Conservation (phyloP, 192 early-diverging fungal species). For the Spizellomyces sp. region DNA sequence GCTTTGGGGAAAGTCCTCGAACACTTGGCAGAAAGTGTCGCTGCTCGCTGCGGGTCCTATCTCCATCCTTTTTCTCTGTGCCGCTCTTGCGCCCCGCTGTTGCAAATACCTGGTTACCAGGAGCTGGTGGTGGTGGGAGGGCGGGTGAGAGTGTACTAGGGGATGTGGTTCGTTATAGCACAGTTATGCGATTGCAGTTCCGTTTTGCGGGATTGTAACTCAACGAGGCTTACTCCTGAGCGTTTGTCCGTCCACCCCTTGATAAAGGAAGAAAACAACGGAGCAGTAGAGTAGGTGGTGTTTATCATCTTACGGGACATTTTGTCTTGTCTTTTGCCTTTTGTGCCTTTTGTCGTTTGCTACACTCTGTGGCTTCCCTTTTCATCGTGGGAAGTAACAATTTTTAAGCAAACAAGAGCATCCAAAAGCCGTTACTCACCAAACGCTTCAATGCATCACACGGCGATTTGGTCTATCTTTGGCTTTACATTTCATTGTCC, state of each 20-base stretch:
- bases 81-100: not conserved
- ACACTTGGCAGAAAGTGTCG: slow-evolving; percentile 38
- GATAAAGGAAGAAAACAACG: slow-evolving; percentile 11
- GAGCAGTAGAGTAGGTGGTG: not conserved
- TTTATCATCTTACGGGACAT: too few species aligned
- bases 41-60: slow-evolving; percentile 24
- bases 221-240: slow-evolving; percentile 41
- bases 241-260: slow-evolving; percentile 22
- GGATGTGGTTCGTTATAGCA: slow-evolving; percentile 41
- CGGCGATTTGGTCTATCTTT: too few species aligned
- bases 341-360: too few species aligned
- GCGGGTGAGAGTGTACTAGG: not conserved
- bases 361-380: too few species aligned
- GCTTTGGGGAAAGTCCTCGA: slow-evolving; percentile 43
- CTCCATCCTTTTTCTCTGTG: slow-evolving; percentile 4
- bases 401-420: too few species aligned
- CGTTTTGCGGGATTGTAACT: slow-evolving; percentile 21
- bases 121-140: not conserved
- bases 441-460: too few species aligned
- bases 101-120: not conserved
- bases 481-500: too few species aligned
- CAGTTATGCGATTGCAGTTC: slow-evolving; percentile 39
- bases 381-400: too few species aligned
- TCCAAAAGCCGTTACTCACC: too few species aligned
- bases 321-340: too few species aligned